Evolutionary conservation across 306 rosid genomes (phyloP).

Genomic region (Cucurbita ficifolia): DNA sequence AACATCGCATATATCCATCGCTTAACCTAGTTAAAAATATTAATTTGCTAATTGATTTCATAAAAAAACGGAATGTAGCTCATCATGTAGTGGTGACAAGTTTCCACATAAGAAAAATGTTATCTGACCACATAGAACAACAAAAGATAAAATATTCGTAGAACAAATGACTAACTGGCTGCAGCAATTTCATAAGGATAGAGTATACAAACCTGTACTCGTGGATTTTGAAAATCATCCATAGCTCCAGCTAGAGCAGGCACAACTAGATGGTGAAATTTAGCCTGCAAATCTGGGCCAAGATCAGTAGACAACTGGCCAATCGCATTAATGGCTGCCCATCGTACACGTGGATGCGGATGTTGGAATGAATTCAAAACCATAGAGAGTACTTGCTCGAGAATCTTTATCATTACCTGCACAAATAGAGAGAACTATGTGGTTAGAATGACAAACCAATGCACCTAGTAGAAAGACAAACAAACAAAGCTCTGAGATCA

Average conservation of each 20-base stretch:
- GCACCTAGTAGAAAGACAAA: background rate
- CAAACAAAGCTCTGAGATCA: background rate
- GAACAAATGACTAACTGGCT: background rate
- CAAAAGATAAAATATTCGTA: background rate
- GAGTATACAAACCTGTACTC: slow-evolving; percentile 63
- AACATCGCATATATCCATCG: background rate
- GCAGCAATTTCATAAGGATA: background rate
- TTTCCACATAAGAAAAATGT: background rate
- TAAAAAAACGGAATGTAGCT: background rate
- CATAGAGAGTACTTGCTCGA: slow-evolving; percentile 98
- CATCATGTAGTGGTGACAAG: background rate
- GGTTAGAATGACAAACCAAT: background rate
- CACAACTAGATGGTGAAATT: slow-evolving; percentile 70
- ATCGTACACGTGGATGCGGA: slow-evolving; percentile 94
- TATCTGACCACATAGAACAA: background rate
- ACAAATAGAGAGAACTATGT: background rate
- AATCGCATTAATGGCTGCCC: slow-evolving; percentile 98
- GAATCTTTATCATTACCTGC: slow-evolving; percentile 83
- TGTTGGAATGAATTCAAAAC: slow-evolving; percentile 81
- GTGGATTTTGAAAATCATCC: slow-evolving; percentile 97
- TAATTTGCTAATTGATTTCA: background rate
- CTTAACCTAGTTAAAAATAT: background rate
- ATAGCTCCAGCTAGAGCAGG: slow-evolving; percentile 85
- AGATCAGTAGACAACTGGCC: slow-evolving; percentile 94
- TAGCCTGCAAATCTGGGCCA: slow-evolving; percentile 93